Evolutionary conservation across 192 early-diverging fungal species (phyloP).

Genomic region (Helicostylum pulchrum): DNA sequence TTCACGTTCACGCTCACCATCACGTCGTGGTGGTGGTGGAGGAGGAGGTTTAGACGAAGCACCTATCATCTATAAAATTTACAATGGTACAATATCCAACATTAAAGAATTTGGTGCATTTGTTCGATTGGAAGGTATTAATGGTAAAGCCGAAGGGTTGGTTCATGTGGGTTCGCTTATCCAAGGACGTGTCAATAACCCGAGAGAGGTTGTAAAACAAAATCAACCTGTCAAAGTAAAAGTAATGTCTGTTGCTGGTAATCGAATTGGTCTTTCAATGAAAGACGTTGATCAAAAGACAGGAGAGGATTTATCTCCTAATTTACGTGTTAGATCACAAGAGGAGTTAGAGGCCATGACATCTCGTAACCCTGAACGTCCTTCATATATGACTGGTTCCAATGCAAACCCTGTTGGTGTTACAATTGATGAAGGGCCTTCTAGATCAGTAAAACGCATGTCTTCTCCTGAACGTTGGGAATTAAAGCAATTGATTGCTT

Average conservation of each 20-base stretch:
- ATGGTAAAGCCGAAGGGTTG: slow-evolving; percentile 77
- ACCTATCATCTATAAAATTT: slow-evolving; percentile 91
- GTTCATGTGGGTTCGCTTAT: slow-evolving; percentile 80
- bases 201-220: slow-evolving; percentile 82
- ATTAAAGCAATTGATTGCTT: slow-evolving; percentile 95
- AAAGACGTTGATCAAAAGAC: slow-evolving; percentile 95
- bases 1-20: slow-evolving; percentile 21
- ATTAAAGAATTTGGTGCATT: slow-evolving; percentile 95
- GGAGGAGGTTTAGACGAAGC: slow-evolving; percentile 57
- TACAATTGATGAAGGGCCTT: slow-evolving; percentile 38
- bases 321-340: slow-evolving; percentile 63
- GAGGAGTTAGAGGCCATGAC: slow-evolving; percentile 63
- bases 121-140: slow-evolving; percentile 79
- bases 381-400: slow-evolving; percentile 37
- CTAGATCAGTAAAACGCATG: slow-evolving; percentile 69
- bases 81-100: slow-evolving; percentile 76
- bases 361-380: slow-evolving; percentile 64
- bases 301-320: slow-evolving; percentile 83
- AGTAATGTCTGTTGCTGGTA: slow-evolving; percentile 87
- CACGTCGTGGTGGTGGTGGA: slow-evolving; percentile 14
- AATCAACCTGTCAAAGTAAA: slow-evolving; percentile 89
- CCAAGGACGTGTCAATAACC: slow-evolving; percentile 68
- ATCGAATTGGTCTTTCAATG: slow-evolving; percentile 84
- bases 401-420: background rate
- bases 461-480: slow-evolving; percentile 96